Conservation (phyloP, 2,329 filamentous ascomycete species). For the Cercospora brassicicola region DNA sequence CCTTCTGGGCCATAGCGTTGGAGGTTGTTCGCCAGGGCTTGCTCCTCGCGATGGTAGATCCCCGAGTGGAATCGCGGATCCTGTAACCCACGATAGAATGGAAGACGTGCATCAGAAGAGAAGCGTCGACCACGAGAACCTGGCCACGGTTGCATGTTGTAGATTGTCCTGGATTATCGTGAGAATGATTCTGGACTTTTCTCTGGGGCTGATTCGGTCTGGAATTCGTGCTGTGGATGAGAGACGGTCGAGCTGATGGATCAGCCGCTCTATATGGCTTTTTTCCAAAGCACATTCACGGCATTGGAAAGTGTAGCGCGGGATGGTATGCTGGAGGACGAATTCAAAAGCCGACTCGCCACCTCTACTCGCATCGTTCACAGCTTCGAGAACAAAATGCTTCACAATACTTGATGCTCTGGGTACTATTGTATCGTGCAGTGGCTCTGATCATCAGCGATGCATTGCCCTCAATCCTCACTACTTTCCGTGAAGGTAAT, state of each 20-base stretch:
- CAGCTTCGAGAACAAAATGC: not conserved
- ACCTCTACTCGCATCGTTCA: not conserved
- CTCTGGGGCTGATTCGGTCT: not conserved
- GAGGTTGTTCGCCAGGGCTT: not conserved
- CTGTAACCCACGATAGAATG: not conserved
- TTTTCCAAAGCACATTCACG: not conserved
- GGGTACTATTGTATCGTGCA: not conserved
- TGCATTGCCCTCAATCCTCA: not conserved
- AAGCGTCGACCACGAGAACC: not conserved
- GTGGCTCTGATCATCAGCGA: not conserved
- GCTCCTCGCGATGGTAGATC: conserved; percentile 1
- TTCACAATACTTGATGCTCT: not conserved
- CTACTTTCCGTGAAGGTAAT: not conserved
- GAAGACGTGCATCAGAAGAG: not conserved
- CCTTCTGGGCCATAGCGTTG: not conserved
- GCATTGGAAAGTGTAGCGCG: not conserved
- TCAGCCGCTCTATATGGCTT: not conserved
- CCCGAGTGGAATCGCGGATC: not conserved
- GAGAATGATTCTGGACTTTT: not conserved
- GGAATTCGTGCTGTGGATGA: not conserved
- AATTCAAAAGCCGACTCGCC: not conserved
- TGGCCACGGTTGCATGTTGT: not conserved
- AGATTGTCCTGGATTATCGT: not conserved
- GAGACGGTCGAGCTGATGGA: not conserved
- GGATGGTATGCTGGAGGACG: not conserved